Conservation (phyloP, 441 rosid species). For the Gossypium laxum region DNA sequence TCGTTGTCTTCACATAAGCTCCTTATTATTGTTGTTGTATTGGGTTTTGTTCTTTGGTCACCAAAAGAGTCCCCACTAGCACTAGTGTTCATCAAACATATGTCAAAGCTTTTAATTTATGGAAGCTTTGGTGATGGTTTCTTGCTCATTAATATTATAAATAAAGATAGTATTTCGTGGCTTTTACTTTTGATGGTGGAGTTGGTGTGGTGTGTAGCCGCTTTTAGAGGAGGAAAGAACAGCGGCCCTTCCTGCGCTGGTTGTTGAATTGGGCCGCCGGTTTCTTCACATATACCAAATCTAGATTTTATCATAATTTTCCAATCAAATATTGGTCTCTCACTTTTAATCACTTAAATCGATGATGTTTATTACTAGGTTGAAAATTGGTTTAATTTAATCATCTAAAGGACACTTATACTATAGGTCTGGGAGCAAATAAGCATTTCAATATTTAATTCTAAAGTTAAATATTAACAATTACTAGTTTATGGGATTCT, state of each 20-base stretch:
- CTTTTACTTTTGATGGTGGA: conserved; percentile 12
- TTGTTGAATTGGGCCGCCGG: conserved; percentile 8
- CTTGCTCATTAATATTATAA: background rate
- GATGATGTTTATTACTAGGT: background rate
- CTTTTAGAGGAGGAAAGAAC: background rate
- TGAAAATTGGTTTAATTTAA: background rate
- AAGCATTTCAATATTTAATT: no score
- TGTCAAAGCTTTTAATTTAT: background rate
- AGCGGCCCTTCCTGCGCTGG: background rate
- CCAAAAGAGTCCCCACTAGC: conserved; percentile 10
- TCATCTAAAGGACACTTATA: no score
- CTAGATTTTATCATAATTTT: background rate
- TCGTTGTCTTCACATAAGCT: conserved; percentile 8
- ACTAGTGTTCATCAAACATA: background rate
- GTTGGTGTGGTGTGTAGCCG: conserved; percentile 9
- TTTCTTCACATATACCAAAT: background rate
- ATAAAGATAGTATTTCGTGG: background rate
- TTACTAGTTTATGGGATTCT: no score
- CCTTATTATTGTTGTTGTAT: background rate
- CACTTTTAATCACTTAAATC: background rate
- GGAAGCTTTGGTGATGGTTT: background rate
- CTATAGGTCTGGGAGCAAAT: no score
- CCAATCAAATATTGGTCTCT: background rate
- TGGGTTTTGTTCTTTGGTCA: background rate
- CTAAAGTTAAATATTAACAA: no score